A percentile compares a stretch with the other conserved stretches of the same genome.
Evolutionary conservation across 2,329 filamentous ascomycete species (phyloP).

Genomic region (Beauveria sp.): DNA sequence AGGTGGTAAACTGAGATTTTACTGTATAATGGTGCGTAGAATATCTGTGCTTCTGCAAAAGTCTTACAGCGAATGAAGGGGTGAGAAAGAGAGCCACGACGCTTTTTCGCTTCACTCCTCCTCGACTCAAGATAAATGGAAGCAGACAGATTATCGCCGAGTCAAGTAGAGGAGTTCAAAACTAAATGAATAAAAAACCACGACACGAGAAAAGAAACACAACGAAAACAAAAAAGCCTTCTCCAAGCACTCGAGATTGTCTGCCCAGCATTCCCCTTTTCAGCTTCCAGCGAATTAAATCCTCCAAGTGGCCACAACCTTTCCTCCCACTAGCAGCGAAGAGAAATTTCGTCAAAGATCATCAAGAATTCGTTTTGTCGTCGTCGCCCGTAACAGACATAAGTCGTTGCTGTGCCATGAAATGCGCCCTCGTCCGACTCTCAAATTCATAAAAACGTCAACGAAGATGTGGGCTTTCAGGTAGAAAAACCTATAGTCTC

Average conservation of each 20-base stretch:
- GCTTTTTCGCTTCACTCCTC: neutral
- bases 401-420: neutral
- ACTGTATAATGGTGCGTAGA: too few species aligned
- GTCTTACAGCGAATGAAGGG: too few species aligned
- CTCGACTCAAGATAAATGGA: neutral
- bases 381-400: neutral
- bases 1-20: too few species aligned
- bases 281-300: neutral
- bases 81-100: neutral
- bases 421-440: neutral
- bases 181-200: neutral
- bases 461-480: neutral
- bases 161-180: neutral
- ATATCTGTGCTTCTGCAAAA: too few species aligned
- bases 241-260: neutral
- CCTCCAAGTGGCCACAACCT: neutral
- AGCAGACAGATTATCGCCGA: neutral
- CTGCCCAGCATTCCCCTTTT: neutral
- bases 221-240: neutral
- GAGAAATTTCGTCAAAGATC: neutral
- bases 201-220: neutral
- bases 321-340: neutral
- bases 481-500: slow-evolving; percentile 1
- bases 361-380: neutral
- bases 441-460: neutral